These are phyloP conservation scores for Mycena rosella DNA, from an alignment of 768 basidiomycete species.

Conservation along the genomic window DNA sequence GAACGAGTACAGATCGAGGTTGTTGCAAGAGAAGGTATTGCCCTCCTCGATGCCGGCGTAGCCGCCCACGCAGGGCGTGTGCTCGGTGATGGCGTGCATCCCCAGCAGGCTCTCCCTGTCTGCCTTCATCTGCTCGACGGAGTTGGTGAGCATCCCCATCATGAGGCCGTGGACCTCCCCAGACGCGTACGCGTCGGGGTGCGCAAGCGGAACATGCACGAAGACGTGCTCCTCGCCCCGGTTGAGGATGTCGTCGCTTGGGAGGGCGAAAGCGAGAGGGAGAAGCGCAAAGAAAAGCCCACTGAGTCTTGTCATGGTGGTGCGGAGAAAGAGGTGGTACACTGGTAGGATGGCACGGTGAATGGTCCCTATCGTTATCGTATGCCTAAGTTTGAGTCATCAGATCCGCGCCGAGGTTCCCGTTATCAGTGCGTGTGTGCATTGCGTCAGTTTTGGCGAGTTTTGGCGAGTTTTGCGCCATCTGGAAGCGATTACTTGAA, in stretches of 20 bases:
- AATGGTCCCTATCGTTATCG: too few relatives aligned
- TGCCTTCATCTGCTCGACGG: constrained; percentile 26
- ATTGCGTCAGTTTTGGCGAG: too few relatives aligned
- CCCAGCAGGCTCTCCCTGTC: constrained; percentile 17
- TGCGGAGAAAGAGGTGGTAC: constrained; percentile 4
- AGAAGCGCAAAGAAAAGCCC: constrained; percentile 6
- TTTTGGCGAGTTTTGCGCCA: too few relatives aligned
- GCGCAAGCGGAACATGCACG: constrained; percentile 32
- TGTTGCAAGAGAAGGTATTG: constrained; percentile 32
- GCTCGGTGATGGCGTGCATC: constrained; percentile 26
- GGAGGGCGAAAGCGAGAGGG: constrained; percentile 14
- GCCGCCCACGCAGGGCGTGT: constrained; percentile 33
- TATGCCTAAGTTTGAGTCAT: too few relatives aligned
- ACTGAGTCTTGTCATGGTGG: constrained; percentile 24
- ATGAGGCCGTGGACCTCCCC: constrained; percentile 34
- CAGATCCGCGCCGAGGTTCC: too few relatives aligned
- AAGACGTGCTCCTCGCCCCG: constrained; percentile 32
- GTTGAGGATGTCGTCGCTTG: constrained; percentile 15
- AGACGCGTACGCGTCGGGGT: constrained; percentile 32
- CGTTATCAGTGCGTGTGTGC: too few relatives aligned
- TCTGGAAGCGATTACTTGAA: too few relatives aligned
- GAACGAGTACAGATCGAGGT: constrained; percentile 35
- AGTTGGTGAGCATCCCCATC: constrained; percentile 30
- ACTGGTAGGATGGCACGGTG: too few relatives aligned
- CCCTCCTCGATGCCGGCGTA: constrained; percentile 32